These are phyloP conservation scores for Colletotrichum orbiculare DNA, from an alignment of 2,329 filamentous ascomycete genomes.

Conservation along the genomic window DNA sequence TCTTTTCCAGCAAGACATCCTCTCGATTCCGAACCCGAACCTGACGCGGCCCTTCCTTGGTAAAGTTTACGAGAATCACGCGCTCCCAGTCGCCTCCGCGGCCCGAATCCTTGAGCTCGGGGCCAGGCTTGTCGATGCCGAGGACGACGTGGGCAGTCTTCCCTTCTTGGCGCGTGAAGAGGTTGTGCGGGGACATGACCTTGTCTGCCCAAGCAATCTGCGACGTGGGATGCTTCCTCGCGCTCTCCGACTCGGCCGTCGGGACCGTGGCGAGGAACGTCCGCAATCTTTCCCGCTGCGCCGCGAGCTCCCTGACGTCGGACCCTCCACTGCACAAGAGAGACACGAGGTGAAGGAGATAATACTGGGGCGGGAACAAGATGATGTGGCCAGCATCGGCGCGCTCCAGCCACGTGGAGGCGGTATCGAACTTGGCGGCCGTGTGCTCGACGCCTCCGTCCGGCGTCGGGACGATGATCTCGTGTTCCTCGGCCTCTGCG, in stretches of 20 bases:
- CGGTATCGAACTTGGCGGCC: conserved; percentile 80
- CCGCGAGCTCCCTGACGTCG: conserved; percentile 51
- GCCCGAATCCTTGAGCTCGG: conserved; percentile 60
- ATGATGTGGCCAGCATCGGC: conserved; percentile 76
- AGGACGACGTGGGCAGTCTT: conserved; percentile 58
- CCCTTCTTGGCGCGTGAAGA: conserved; percentile 58
- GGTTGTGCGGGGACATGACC: conserved; percentile 66
- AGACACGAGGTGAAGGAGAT: conserved; percentile 71
- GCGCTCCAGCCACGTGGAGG: conserved; percentile 74
- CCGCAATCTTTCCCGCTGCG: conserved; percentile 64
- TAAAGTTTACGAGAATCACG: conserved; percentile 68
- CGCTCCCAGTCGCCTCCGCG: conserved; percentile 67
- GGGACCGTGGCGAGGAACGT: conserved; percentile 61
- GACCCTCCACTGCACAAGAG: conserved; percentile 59
- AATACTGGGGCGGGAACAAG: conserved; percentile 90
- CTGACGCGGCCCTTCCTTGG: conserved; percentile 60
- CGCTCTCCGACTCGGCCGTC: conserved; percentile 54
- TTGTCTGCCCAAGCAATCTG: conserved; percentile 68
- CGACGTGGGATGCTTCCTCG: conserved; percentile 53
- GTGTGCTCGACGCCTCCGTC: conserved; percentile 76
- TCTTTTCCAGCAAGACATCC: conserved; percentile 61
- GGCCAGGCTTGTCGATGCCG: conserved; percentile 67
- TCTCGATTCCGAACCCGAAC: conserved; percentile 63
- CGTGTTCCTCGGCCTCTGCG: conserved; percentile 53
- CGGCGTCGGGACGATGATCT: conserved; percentile 74